Evolutionary conservation across 257 asterid species (phyloP).

Genomic region (Pogostemon cablin): DNA sequence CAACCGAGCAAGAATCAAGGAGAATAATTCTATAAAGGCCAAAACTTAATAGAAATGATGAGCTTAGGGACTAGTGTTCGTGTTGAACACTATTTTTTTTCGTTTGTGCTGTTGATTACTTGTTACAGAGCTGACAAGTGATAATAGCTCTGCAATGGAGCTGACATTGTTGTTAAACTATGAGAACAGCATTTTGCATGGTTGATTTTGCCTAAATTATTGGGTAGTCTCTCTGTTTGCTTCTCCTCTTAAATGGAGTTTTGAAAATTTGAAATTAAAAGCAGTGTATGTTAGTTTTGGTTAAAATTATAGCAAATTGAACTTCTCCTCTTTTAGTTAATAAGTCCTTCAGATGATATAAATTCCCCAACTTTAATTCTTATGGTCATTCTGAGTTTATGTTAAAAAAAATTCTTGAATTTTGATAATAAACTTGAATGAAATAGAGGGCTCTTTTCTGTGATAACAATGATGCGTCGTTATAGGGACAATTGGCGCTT

Average conservation of each 20-base stretch:
- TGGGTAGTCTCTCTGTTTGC: neutral
- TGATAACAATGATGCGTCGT: too few species aligned
- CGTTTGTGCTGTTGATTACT: slow-evolving; percentile 9
- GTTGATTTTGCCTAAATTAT: slow-evolving; percentile 5
- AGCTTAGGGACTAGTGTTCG: neutral
- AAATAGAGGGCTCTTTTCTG: too few species aligned
- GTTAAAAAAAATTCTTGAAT: too few species aligned
- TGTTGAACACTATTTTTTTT: slow-evolving; percentile 10
- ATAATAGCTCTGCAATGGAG: slow-evolving; percentile 19
- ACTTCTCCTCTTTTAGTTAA: too few species aligned
- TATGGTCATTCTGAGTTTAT: too few species aligned
- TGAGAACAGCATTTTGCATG: slow-evolving; percentile 3
- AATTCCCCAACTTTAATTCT: too few species aligned
- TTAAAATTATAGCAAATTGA: neutral
- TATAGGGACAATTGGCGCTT: too few species aligned
- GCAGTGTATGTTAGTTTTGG: neutral
- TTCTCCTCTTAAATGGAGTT: neutral
- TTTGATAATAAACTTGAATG: too few species aligned
- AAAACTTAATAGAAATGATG: slow-evolving; percentile 40
- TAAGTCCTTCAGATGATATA: too few species aligned
- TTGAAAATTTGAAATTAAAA: neutral
- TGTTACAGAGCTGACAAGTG: slow-evolving; percentile 14
- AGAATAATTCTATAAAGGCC: slow-evolving; percentile 77
- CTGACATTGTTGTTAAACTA: slow-evolving; percentile 3
- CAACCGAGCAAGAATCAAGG: slow-evolving; percentile 91